Conservation (phyloP, 2,329 filamentous ascomycete species). For the Aspergillus phoenicis region DNA sequence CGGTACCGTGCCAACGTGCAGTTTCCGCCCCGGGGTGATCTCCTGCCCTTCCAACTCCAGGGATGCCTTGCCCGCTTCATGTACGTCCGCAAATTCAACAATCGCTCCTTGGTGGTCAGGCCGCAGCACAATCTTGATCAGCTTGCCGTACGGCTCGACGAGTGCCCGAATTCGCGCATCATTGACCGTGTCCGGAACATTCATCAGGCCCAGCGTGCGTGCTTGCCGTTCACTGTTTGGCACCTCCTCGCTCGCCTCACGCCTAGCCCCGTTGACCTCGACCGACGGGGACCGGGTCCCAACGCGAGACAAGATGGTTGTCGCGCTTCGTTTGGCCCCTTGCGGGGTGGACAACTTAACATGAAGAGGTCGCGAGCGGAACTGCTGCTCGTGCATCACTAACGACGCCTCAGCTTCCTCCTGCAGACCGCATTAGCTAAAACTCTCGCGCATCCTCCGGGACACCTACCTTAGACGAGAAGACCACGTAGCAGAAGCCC, state of each 20-base stretch:
- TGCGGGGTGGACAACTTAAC: slow-evolving; percentile 60
- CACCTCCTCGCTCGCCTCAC: slow-evolving; percentile 43
- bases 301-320: slow-evolving; percentile 48
- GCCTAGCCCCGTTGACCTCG: slow-evolving; percentile 34
- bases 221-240: slow-evolving; percentile 52
- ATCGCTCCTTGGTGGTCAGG: slow-evolving; percentile 83
- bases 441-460: neutral
- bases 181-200: slow-evolving; percentile 89
- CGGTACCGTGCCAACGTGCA: slow-evolving; percentile 54
- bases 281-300: slow-evolving; percentile 39
- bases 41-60: slow-evolving; percentile 51
- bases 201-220: slow-evolving; percentile 78
- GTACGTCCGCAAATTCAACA: slow-evolving; percentile 74
- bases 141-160: slow-evolving; percentile 68
- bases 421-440: slow-evolving; percentile 34
- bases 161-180: slow-evolving; percentile 77
- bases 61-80: slow-evolving; percentile 65
- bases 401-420: slow-evolving; percentile 67
- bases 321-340: slow-evolving; percentile 46
- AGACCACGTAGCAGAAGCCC: slow-evolving; percentile 80
- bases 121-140: slow-evolving; percentile 76
- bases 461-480: slow-evolving; percentile 60
- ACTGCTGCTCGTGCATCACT: slow-evolving; percentile 70
- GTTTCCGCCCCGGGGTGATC: slow-evolving; percentile 45
- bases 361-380: slow-evolving; percentile 67